phyloP scores from a whole-genome alignment of 805 yeast species.

The Wickerhamiella domercqiae region DNA sequence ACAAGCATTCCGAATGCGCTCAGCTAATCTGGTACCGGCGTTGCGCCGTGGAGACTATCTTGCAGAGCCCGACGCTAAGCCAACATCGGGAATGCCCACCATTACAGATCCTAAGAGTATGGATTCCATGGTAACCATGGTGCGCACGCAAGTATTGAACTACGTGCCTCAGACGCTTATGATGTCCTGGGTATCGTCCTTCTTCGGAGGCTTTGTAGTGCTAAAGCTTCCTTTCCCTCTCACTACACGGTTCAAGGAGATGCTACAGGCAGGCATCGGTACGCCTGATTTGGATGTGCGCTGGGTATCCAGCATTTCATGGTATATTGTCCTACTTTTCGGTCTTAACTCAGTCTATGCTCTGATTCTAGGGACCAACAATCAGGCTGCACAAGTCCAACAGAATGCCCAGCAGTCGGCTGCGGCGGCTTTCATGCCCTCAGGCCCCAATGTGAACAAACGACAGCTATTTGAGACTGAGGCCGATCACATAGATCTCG shows the following conservation, averaged over 20 bases:
- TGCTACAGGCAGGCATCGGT: conserved; percentile 77
- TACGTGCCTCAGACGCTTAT: conserved; percentile 83
- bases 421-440: conserved; percentile 2
- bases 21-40: conserved; percentile 31
- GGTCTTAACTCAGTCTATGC: conserved; percentile 73
- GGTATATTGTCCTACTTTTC: conserved; percentile 82
- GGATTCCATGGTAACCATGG: conserved; percentile 60
- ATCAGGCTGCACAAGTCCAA: conserved; percentile 23
- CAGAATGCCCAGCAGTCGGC: conserved; percentile 20
- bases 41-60: conserved; percentile 41
- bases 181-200: conserved; percentile 92
- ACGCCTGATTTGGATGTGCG: conserved; percentile 78
- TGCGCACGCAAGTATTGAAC: conserved; percentile 68
- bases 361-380: conserved; percentile 39
- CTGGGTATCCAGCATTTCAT: conserved; percentile 86
- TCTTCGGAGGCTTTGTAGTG: conserved; percentile 80
- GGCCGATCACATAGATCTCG: conserved; percentile 58
- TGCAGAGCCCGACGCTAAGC: conserved; percentile 32
- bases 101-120: conserved; percentile 52
- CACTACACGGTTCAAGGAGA: conserved; percentile 75
- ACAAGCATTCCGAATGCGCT: conserved; percentile 39
- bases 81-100: conserved; percentile 32
- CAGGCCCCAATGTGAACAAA: conserved; percentile 30
- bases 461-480: conserved; percentile 50
- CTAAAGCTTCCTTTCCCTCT: conserved; percentile 85